These are phyloP conservation scores for Trichoderma afroharzianum DNA, from an alignment of 2,329 filamentous ascomycete genomes.

Conservation along the genomic window DNA sequence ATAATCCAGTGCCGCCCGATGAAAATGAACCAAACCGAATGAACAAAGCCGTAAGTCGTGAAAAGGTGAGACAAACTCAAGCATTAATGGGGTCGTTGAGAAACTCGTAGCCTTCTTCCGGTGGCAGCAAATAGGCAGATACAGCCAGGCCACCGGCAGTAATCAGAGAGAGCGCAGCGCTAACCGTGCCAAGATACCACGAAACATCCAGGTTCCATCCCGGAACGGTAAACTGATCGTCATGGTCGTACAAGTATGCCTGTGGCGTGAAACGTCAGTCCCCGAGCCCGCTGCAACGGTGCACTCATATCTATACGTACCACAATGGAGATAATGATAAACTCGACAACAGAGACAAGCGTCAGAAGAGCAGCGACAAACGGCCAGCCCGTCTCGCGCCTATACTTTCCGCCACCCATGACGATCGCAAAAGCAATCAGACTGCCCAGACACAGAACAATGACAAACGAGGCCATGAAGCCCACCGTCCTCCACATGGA, in stretches of 20 bases:
- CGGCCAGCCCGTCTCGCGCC: constrained; percentile 80
- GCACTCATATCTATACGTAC: constrained; percentile 49
- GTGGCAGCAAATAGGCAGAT: constrained; percentile 67
- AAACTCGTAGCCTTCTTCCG: constrained; percentile 83
- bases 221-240: constrained; percentile 73
- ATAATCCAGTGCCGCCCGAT: neutral
- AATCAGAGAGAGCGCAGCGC: constrained; percentile 51
- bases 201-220: constrained; percentile 79
- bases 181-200: constrained; percentile 66
- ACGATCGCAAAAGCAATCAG: constrained; percentile 78
- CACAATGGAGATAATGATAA: constrained; percentile 76
- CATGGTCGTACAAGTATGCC: constrained; percentile 80
- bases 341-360: constrained; percentile 64
- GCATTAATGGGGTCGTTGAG: constrained; percentile 52
- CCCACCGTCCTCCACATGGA: constrained; percentile 86
- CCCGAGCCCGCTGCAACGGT: neutral
- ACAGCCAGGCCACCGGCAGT: constrained; percentile 57
- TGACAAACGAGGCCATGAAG: constrained; percentile 80
- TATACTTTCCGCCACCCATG: constrained; percentile 72
- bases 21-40: neutral
- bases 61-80: neutral
- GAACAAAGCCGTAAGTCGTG: neutral
- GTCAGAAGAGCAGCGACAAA: constrained; percentile 64
- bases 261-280: constrained; percentile 43
- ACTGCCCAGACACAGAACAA: constrained; percentile 76